These are phyloP conservation scores for Aspergillus niger DNA, from an alignment of 2,329 filamentous ascomycete species.

Conservation along the genomic window DNA sequence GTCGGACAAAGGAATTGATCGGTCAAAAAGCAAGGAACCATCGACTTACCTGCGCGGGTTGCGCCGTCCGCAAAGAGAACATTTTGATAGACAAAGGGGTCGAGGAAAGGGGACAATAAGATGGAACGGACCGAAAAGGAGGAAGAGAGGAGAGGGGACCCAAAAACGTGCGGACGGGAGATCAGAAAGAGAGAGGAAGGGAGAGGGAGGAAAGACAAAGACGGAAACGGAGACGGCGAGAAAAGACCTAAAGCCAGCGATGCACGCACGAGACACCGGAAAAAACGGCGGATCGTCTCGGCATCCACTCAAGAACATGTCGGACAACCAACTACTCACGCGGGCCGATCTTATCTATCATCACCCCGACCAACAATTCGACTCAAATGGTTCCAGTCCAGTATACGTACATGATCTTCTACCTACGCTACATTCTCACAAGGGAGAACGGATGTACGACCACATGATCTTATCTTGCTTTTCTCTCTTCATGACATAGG, in stretches of 20 bases:
- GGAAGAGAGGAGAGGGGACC: constrained; percentile 13
- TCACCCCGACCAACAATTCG: neutral
- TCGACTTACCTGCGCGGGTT: constrained; percentile 43
- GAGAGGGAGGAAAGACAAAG: constrained; percentile 12
- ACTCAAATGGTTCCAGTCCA: neutral
- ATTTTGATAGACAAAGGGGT: constrained; percentile 33
- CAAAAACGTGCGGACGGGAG: neutral
- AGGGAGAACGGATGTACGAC: too few species aligned
- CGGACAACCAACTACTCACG: constrained; percentile 1
- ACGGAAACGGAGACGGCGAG: constrained; percentile 11
- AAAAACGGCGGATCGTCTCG: constrained; percentile 42
- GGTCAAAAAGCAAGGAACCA: neutral
- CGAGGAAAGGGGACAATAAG: constrained; percentile 6
- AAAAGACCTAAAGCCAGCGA: constrained; percentile 9
- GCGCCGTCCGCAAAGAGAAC: constrained; percentile 45
- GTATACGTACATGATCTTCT: neutral
- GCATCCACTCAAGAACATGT: constrained; percentile 21
- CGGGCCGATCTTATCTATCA: constrained; percentile 26
- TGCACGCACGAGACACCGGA: constrained; percentile 27
- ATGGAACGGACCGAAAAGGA: constrained; percentile 19
- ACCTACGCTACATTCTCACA: neutral
- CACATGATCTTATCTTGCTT: neutral
- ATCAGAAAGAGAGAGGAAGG: constrained; percentile 9
- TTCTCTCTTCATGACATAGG: neutral
- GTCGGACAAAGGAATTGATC: neutral